phyloP scores from a whole-genome alignment of 768 basidiomycete species.

The Pleurotus platypus region DNA sequence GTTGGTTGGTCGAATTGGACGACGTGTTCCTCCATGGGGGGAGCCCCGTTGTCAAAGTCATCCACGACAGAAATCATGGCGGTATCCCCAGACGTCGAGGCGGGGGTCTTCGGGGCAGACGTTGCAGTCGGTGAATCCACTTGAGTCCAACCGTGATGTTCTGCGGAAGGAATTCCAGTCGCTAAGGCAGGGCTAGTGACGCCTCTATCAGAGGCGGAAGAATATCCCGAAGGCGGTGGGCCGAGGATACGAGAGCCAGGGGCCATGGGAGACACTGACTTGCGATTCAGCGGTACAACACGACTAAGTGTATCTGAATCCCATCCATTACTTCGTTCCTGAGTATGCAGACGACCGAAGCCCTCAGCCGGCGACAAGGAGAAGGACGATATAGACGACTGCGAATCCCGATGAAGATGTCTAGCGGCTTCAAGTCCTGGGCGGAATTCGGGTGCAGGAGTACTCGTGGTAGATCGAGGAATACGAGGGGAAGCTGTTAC shows the following conservation, averaged over 20 bases:
- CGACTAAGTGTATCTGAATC: conserved; percentile 50
- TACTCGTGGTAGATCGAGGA: conserved; percentile 32
- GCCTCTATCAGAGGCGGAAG: conserved; percentile 33
- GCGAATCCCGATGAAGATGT: conserved; percentile 45
- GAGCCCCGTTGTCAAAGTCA: conserved; percentile 14
- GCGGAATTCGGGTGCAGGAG: conserved; percentile 26
- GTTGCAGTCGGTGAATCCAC: conserved; percentile 5
- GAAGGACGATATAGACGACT: conserved; percentile 59
- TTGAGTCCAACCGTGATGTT: not conserved
- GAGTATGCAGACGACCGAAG: conserved; percentile 23
- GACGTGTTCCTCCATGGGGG: not conserved
- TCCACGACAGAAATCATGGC: not conserved
- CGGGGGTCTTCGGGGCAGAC: conserved; percentile 32
- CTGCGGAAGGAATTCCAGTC: conserved; percentile 9
- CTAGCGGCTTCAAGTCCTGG: conserved; percentile 51
- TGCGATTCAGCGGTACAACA: conserved; percentile 60
- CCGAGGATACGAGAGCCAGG: conserved; percentile 38
- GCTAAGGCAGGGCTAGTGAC: conserved; percentile 27
- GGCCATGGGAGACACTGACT: conserved; percentile 72
- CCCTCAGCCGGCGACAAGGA: conserved; percentile 51
- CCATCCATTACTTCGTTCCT: conserved; percentile 52
- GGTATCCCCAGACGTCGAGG: conserved; percentile 17
- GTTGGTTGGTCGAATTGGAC: conserved; percentile 19
- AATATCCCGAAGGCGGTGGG: conserved; percentile 36
- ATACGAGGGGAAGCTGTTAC: conserved; percentile 29